Evolutionary conservation across 2,329 filamentous ascomycete species (phyloP).

Genomic region (Colletotrichum sp.): DNA sequence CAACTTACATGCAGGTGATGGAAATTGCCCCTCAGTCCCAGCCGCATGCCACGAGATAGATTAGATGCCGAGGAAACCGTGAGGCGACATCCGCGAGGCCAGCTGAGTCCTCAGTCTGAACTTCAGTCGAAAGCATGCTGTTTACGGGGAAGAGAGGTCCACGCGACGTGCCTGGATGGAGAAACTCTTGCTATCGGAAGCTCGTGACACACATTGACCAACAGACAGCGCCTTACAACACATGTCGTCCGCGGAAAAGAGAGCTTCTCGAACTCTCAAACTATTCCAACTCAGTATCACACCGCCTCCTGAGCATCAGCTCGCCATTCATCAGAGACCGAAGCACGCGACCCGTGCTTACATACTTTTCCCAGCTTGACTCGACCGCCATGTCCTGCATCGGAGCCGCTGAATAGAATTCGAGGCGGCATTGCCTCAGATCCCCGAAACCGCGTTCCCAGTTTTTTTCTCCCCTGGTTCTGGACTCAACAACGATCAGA

Average conservation of each 20-base stretch:
- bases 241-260: neutral
- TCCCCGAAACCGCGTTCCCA: neutral
- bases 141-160: neutral
- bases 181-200: neutral
- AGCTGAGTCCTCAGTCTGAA: neutral
- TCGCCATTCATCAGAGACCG: neutral
- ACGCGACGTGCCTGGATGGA: neutral
- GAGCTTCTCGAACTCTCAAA: neutral
- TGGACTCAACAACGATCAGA: neutral
- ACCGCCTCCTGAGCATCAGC: neutral
- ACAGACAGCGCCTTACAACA: neutral
- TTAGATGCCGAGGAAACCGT: neutral
- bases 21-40: neutral
- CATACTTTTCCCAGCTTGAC: neutral
- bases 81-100: neutral
- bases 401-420: neutral
- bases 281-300: neutral
- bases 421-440: neutral
- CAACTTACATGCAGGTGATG: neutral
- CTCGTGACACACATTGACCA: neutral
- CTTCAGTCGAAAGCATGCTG: neutral
- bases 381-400: neutral
- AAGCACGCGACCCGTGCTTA: neutral
- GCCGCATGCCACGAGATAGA: neutral
- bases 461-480: neutral